A percentile compares a stretch with the other conserved stretches of the same genome.
phyloP scores from a whole-genome alignment of 257 asterid species.

The Galeopsis tetrahit region DNA sequence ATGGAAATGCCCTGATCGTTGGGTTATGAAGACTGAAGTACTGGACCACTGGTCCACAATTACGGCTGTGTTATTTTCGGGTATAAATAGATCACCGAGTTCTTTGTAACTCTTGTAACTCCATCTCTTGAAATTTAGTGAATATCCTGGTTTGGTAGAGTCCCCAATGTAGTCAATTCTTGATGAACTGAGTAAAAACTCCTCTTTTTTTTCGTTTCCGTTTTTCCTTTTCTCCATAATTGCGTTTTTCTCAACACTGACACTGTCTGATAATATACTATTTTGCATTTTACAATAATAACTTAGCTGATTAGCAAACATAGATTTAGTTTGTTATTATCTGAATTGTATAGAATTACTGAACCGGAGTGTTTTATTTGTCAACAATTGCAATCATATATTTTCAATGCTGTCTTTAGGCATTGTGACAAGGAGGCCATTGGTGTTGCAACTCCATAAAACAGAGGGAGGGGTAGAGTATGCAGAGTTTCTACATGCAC shows the following conservation, averaged over 20 bases:
- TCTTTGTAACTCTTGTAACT: neutral
- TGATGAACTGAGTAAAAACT: neutral
- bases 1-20: neutral
- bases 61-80: neutral
- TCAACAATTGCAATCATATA: slow-evolving; percentile 19
- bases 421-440: slow-evolving; percentile 95
- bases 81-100: neutral
- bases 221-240: slow-evolving; percentile 3
- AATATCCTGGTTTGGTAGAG: neutral
- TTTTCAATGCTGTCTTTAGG: slow-evolving; percentile 48
- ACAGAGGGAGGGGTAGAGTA: slow-evolving; percentile 83
- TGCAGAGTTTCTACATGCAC: slow-evolving; percentile 93
- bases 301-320: neutral
- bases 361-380: neutral
- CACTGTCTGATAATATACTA: neutral
- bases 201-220: too few relatives aligned
- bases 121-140: neutral
- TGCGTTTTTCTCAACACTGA: neutral
- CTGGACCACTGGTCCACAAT: neutral
- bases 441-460: slow-evolving; percentile 96
- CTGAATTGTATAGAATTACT: neutral
- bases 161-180: neutral
- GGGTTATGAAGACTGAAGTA: neutral
- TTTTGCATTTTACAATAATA: neutral
- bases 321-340: slow-evolving; percentile 12